phyloP scores from a whole-genome alignment of 176 grass and related monocot species.

The Oropetium thomaeum region DNA sequence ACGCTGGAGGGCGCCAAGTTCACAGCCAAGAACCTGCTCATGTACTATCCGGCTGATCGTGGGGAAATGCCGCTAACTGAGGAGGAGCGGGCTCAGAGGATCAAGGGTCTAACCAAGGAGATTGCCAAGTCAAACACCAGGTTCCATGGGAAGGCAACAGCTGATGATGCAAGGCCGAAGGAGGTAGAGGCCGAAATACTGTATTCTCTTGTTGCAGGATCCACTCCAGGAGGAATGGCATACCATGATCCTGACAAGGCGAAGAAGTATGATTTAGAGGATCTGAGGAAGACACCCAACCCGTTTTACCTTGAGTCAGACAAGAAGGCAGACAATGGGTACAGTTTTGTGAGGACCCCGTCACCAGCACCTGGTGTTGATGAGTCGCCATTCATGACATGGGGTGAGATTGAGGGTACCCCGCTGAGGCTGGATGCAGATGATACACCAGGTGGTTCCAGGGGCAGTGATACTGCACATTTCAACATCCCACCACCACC shows the following conservation, averaged over 20 bases:
- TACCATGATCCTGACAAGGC: conserved; percentile 66
- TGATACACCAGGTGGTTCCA: conserved; percentile 35
- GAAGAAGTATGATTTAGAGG: conserved; percentile 89
- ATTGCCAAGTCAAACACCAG: conserved; percentile 70
- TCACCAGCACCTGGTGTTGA: conserved; percentile 86
- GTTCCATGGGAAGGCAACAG: conserved; percentile 50
- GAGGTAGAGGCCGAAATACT: conserved; percentile 70
- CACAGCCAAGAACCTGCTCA: conserved; percentile 84
- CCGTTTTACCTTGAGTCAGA: conserved; percentile 67
- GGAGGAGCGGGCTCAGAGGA: conserved; percentile 68
- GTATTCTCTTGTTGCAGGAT: conserved; percentile 60
- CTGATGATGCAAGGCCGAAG: conserved; percentile 50
- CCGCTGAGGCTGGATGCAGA: conserved; percentile 78
- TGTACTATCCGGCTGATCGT: conserved; percentile 78
- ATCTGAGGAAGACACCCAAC: conserved; percentile 84
- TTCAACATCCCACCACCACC: conserved; percentile 81
- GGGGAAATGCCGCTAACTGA: conserved; percentile 64
- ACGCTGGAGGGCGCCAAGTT: conserved; percentile 71
- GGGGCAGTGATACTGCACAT: conserved; percentile 44
- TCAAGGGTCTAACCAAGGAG: conserved; percentile 82
- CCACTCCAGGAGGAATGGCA: conserved; percentile 59
- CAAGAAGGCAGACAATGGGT: conserved; percentile 71
- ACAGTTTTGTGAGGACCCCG: conserved; percentile 87
- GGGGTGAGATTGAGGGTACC: conserved; percentile 93
- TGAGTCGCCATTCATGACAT: conserved; percentile 95